Percentiles rank a stretch among this genome's conserved stretches.
These are phyloP conservation scores for Nicotiana undulata DNA, from an alignment of 257 asterid species.

Conservation along the genomic window DNA sequence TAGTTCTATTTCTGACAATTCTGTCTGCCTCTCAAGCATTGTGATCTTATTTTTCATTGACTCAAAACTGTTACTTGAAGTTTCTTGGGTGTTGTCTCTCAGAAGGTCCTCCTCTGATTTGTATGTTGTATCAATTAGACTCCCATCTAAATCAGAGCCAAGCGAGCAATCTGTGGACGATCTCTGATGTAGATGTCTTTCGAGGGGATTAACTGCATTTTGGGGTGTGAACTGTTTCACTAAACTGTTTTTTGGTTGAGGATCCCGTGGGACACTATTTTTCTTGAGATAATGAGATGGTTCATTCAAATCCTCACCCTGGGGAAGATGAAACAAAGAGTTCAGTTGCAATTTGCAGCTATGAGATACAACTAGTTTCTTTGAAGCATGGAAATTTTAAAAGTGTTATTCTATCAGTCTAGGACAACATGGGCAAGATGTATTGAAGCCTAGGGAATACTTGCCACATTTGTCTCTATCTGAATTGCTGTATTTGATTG, in stretches of 20 bases:
- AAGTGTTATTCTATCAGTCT: background rate
- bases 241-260: slow-evolving; percentile 27
- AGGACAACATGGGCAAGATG: background rate
- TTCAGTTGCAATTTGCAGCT: background rate
- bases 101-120: slow-evolving; percentile 20
- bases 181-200: slow-evolving; percentile 14
- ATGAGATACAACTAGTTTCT: background rate
- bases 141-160: slow-evolving; percentile 22
- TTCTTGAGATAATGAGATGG: slow-evolving; percentile 27
- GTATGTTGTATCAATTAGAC: slow-evolving; percentile 13
- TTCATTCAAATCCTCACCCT: slow-evolving; percentile 50
- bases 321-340: slow-evolving; percentile 6
- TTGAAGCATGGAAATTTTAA: background rate
- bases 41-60: slow-evolving; percentile 34
- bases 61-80: slow-evolving; percentile 21
- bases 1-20: slow-evolving; percentile 69
- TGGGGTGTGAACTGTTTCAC: slow-evolving; percentile 9
- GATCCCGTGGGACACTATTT: slow-evolving; percentile 34
- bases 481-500: background rate
- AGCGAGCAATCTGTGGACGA: slow-evolving; percentile 23
- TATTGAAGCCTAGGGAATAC: background rate
- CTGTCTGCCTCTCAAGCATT: slow-evolving; percentile 56
- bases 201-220: background rate
- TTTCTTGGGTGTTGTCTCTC: slow-evolving; percentile 18
- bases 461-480: background rate